Percentiles rank a stretch among this genome's conserved stretches.
These are phyloP conservation scores for Scleroderma citrinum DNA, from an alignment of 768 basidiomycete species.

Conservation along the genomic window DNA sequence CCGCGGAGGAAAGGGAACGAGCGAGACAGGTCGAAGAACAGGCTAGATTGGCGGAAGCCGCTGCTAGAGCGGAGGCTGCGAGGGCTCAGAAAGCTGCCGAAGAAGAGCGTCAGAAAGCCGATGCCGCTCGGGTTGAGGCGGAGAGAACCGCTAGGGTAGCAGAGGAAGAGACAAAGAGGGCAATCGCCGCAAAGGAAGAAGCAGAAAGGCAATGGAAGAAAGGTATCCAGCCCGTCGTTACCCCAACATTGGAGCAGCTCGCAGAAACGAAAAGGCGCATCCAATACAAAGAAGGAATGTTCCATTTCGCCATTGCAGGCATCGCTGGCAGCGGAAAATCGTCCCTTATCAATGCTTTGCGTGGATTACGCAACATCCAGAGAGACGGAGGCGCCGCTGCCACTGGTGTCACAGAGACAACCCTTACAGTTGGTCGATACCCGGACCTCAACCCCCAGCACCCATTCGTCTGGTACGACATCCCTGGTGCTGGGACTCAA, in stretches of 20 bases:
- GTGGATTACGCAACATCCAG: slow-evolving; percentile 21
- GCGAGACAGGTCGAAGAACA: background rate
- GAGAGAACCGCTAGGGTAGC: slow-evolving; percentile 8
- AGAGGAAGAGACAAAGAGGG: slow-evolving; percentile 8
- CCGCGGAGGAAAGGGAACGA: background rate
- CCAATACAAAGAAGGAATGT: slow-evolving; percentile 20
- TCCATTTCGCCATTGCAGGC: slow-evolving; percentile 32
- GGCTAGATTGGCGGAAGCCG: background rate
- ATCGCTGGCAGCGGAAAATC: slow-evolving; percentile 32
- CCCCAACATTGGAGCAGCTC: slow-evolving; percentile 18
- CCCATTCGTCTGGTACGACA: slow-evolving; percentile 30
- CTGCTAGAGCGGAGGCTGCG: background rate
- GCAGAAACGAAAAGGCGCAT: slow-evolving; percentile 7
- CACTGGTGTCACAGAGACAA: slow-evolving; percentile 27
- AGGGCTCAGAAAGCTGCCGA: slow-evolving; percentile 2
- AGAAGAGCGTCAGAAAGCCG: background rate
- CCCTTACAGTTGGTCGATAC: slow-evolving; percentile 20
- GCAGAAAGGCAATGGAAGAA: slow-evolving; percentile 14
- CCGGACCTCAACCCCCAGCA: slow-evolving; percentile 14
- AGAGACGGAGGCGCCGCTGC: slow-evolving; percentile 20
- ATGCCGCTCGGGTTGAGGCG: slow-evolving; percentile 3
- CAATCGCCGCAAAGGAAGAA: slow-evolving; percentile 8
- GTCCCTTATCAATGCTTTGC: slow-evolving; percentile 31
- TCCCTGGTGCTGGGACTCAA: slow-evolving; percentile 32
- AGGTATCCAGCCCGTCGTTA: slow-evolving; percentile 21